A percentile compares a stretch with the other conserved stretches of the same genome.
These are phyloP conservation scores for Trichophaea hybrida DNA, from an alignment of 2,329 filamentous ascomycete genomes.

Conservation along the genomic window DNA sequence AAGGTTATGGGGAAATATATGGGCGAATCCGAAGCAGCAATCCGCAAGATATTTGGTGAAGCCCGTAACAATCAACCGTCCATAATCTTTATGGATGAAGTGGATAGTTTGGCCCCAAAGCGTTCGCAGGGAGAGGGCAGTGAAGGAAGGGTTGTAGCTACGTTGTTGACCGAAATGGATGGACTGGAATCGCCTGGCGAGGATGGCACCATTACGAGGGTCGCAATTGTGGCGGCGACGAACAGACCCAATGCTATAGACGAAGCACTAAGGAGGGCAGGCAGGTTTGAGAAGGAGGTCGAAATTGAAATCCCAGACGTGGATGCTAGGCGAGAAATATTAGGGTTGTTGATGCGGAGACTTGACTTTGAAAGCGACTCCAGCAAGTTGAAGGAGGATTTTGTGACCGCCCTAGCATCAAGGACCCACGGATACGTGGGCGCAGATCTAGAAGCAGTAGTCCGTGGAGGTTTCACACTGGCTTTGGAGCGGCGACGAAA, in stretches of 20 bases:
- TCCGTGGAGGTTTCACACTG: constrained; percentile 17
- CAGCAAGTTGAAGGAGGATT: constrained; percentile 18
- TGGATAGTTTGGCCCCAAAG: constrained; percentile 26
- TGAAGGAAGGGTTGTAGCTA: constrained; percentile 25
- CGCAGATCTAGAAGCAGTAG: constrained; percentile 21
- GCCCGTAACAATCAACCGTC: constrained; percentile 26
- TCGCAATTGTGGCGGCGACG: constrained; percentile 26
- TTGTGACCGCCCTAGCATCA: constrained; percentile 21
- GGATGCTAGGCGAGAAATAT: constrained; percentile 25
- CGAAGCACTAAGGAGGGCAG: constrained; percentile 23
- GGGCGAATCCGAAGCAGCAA: constrained; percentile 27
- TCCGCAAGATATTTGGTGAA: constrained; percentile 25
- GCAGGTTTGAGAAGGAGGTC: constrained; percentile 26
- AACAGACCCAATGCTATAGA: constrained; percentile 26
- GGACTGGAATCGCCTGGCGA: constrained; percentile 15
- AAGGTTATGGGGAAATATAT: constrained; percentile 27
- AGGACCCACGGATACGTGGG: constrained; percentile 27
- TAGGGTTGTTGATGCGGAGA: constrained; percentile 21
- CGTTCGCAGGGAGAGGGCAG: constrained; percentile 23
- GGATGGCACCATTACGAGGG: constrained; percentile 6
- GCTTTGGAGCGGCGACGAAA: constrained; percentile 2
- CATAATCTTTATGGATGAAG: constrained; percentile 27
- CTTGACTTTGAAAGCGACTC: constrained; percentile 18
- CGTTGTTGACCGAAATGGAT: constrained; percentile 27
- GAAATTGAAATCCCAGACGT: constrained; percentile 27